Evolutionary conservation across 108 stramenopile species (phyloP), one percentile per base, ranked within the genome.

Genomic region (Cyclotella distinguenda): DNA sequence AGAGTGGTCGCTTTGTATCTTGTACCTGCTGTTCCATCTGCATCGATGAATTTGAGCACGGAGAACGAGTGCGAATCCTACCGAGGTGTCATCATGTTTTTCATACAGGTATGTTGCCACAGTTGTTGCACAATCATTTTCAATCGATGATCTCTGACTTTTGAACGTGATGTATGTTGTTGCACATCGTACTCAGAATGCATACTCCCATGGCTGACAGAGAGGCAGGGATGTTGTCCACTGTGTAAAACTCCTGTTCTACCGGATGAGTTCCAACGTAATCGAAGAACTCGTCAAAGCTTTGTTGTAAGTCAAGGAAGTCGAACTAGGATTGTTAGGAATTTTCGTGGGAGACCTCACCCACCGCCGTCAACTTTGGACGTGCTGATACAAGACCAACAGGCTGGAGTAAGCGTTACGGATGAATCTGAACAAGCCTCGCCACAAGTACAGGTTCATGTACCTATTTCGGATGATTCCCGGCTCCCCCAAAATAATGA

Each of bases 31-130:
- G 96, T 63, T 89, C 93, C 30, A 93, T 97, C 40, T 97, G 96
- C 62, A 81, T 97, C 38, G 91, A 90, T 11, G 96, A 97, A 28
- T 95, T 91, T 63, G 83, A 81, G 51, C 71, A 61, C 16, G 88
- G 85, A 11, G 94, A 97, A 65, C 56, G 36, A 53, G 23, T 97
- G 12, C 81, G 90, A 8, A 58, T 94, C 16, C 60, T 97, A 39
- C 92, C 91, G 4, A 72, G 74, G 8, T 97, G 96, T 65, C 55
- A 64, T 11, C 73, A 74, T 48, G 40, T 48, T 0, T 62, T 48
- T 46, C 61, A 62, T 35, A 62, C 61, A 56, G 55, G 55, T 56
- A 6, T 39, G 55, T 18, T 22, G 21, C 1, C n/a, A n/a, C n/a
- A n/a, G n/a, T n/a, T 22, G 6, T 38, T 16, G 4, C 19, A 56